Evolutionary conservation across 2,329 filamentous ascomycete genomes (phyloP).

Genomic region (Fusarium albosuccineum): DNA sequence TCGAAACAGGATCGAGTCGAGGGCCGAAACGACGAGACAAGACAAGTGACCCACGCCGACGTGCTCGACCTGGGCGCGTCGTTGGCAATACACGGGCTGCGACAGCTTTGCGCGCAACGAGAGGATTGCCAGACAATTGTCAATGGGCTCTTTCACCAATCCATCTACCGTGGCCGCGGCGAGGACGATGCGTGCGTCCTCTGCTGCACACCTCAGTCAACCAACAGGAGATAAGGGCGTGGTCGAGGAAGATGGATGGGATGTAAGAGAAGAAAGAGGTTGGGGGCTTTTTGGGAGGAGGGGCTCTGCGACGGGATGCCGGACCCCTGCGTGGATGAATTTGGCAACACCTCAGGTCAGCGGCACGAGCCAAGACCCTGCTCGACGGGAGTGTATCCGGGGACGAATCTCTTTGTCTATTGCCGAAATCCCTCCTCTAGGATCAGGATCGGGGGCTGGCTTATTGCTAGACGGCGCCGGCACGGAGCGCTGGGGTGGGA

Average conservation of each 20-base stretch:
- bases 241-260: conserved; percentile 23
- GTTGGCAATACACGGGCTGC: conserved; percentile 1
- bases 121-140: conserved; percentile 32
- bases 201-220: conserved; percentile 18
- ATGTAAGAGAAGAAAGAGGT: conserved; percentile 36
- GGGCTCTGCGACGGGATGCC: conserved; percentile 32
- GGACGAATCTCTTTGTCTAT: conserved; percentile 14
- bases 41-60: conserved; percentile 9
- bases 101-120: neutral
- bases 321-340: conserved; percentile 32
- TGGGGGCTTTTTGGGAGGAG: conserved; percentile 36
- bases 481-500: conserved; percentile 19
- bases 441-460: conserved; percentile 10
- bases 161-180: conserved; percentile 33
- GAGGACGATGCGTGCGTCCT: conserved; percentile 32
- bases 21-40: conserved; percentile 26
- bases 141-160: conserved; percentile 30
- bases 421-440: conserved; percentile 25
- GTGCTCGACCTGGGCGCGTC: neutral
- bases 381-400: too few species aligned
- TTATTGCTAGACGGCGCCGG: conserved; percentile 6
- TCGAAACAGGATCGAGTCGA: conserved; percentile 28
- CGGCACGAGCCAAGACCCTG: conserved; percentile 9
- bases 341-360: conserved; percentile 31
- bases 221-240: conserved; percentile 28